Evolutionary conservation across 1,284 basidiomycete genomes (phyloP), one percentile per base, ranked within the genome.

Genomic region (Austropuccinia psidii): DNA sequence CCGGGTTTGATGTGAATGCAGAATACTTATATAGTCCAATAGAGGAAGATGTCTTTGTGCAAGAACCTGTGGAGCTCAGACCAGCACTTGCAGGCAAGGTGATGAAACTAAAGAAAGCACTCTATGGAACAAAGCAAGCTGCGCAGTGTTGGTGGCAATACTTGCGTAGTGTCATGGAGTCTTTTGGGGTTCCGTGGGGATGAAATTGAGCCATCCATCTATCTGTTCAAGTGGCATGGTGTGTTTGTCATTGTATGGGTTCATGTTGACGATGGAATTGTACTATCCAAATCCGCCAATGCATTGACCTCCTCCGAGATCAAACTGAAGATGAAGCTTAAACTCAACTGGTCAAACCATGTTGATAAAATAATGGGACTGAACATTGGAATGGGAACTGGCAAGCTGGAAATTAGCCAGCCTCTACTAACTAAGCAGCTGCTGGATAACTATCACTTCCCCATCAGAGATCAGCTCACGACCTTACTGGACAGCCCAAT

Each of bases 21-120:
- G 64, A 43, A 2, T 66, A 66, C 29, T 31, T 66, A 7, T 45
- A 66, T 19, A 50, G 45, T 15, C 62, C 62, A 6, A 65, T 65
- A 9, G 39, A 62, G 9, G 13, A 52, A 15, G 24, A 52, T n/a
- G n/a, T n/a, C n/a, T n/a, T n/a, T n/a, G n/a, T n/a, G n/a, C n/a
- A n/a, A n/a, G n/a, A n/a, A n/a, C 21, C 9, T 52, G 8, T 52
- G 49, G 49, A 24, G n/a, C n/a, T 52, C 13, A 52, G 24, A 24
- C 8, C 49, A 15, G 15, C 49, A 24, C 49, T 24, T 13, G 49
- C 15, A 9, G 11, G 11, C 21, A 61, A 61, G 29, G 29, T 61
- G 13, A 61, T 39, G 58, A 35, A 41, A 21, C 29, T 62, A 27
- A 41, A 27, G 24, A 62, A 64, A 21, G 61, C 61, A 2, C 29